Evolutionary conservation across 306 rosid genomes (phyloP).

Genomic region (Carpinus fangiana): DNA sequence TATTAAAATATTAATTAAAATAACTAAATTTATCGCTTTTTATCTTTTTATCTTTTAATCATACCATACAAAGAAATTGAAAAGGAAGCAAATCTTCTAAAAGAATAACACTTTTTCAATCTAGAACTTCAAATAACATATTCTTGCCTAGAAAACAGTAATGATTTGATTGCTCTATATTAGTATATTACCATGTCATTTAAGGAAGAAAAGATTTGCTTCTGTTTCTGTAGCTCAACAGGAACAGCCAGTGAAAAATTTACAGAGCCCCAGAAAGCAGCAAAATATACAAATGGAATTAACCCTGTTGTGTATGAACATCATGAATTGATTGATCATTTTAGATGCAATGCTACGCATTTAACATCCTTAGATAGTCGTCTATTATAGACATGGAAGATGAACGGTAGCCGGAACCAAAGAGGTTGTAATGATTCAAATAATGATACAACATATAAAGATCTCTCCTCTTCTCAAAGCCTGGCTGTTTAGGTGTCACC

Average conservation of each 20-base stretch:
- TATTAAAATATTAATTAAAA: too few species aligned
- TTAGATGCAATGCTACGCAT: constrained; percentile 41
- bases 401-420: constrained; percentile 86
- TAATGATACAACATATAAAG: constrained; percentile 88
- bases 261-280: neutral
- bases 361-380: constrained; percentile 63
- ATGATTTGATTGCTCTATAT: too few species aligned
- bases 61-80: too few species aligned
- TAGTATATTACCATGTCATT: too few species aligned
- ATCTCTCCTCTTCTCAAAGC: constrained; percentile 84
- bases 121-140: too few species aligned
- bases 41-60: too few species aligned
- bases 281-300: neutral
- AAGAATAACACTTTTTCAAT: too few species aligned
- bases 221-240: neutral
- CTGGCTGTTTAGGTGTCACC: constrained; percentile 92
- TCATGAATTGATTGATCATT: neutral
- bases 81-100: too few species aligned
- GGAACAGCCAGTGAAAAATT: neutral
- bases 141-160: too few species aligned
- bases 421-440: constrained; percentile 91
- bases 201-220: too few species aligned
- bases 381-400: constrained; percentile 88
- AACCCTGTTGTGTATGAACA: neutral
- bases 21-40: too few species aligned